Conservation (phyloP, 176 grass and related monocot genomes). For the Avena sativa region DNA sequence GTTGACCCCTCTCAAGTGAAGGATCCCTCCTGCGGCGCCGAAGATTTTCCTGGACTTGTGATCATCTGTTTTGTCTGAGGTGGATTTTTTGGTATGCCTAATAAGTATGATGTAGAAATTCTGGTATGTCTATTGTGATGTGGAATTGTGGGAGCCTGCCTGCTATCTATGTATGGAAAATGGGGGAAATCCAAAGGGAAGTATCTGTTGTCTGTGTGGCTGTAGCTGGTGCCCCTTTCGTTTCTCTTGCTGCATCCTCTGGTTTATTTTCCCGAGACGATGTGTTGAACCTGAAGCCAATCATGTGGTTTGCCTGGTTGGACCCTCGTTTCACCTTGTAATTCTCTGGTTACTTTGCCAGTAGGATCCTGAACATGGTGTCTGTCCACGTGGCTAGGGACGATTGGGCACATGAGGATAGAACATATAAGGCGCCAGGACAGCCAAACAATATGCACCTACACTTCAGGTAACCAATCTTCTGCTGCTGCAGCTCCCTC, state of each 20-base stretch:
- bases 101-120: neutral
- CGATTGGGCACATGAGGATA: slow-evolving; percentile 46
- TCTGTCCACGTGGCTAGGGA: slow-evolving; percentile 42
- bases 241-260: neutral
- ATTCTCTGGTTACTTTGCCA: slow-evolving; percentile 2
- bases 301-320: neutral
- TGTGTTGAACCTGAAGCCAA: neutral
- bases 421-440: slow-evolving; percentile 31
- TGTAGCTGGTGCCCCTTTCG: neutral
- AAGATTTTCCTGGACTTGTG: neutral
- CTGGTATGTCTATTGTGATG: too few relatives aligned
- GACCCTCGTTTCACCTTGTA: neutral
- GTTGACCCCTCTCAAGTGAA: slow-evolving; percentile 74
- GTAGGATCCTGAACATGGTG: neutral
- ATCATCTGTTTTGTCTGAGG: neutral
- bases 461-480: slow-evolving; percentile 38
- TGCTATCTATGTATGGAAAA: neutral
- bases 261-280: neutral
- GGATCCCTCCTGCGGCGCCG: neutral
- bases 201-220: neutral
- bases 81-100: neutral
- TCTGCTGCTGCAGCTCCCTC: slow-evolving; percentile 30
- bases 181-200: neutral
- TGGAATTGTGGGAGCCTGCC: neutral
- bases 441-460: slow-evolving; percentile 30